These are phyloP conservation scores for Xerocomus potaroensis DNA, from an alignment of 768 basidiomycete genomes.

Conservation along the genomic window DNA sequence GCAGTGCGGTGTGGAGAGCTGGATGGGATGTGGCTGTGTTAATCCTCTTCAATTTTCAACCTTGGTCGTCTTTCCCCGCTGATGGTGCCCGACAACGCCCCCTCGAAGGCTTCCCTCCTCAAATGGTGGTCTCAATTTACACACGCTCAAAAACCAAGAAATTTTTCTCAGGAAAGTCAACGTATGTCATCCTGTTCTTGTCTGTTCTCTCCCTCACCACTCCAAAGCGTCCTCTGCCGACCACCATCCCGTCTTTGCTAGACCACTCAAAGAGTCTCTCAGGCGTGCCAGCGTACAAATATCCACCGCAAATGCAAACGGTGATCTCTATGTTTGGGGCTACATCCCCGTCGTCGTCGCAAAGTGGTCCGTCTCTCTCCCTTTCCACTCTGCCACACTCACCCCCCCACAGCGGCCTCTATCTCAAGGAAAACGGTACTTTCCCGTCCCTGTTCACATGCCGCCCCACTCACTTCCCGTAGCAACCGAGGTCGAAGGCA, in stretches of 20 bases:
- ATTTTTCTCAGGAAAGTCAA: conserved; percentile 42
- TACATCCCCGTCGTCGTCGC: conserved; percentile 97
- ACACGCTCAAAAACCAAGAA: conserved; percentile 58
- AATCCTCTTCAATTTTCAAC: background rate
- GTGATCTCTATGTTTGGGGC: conserved; percentile 87
- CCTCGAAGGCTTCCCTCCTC: conserved; percentile 59
- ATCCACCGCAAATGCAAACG: conserved; percentile 78
- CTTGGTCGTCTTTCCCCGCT: background rate
- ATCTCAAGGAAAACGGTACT: conserved; percentile 90
- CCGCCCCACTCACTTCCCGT: conserved; percentile 1
- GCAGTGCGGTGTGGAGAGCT: too few relatives aligned
- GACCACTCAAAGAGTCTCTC: conserved; percentile 78
- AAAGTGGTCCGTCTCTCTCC: conserved; percentile 68
- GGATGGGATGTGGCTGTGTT: conserved; percentile 28
- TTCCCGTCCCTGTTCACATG: background rate
- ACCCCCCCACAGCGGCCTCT: conserved; percentile 62
- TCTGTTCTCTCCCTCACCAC: conserved; percentile 1
- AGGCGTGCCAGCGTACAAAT: conserved; percentile 90
- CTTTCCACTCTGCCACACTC: conserved; percentile 1
- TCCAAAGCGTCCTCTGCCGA: conserved; percentile 27
- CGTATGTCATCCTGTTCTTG: conserved; percentile 29
- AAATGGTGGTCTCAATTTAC: conserved; percentile 83
- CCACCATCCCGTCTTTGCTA: conserved; percentile 71
- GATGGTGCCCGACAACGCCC: conserved; percentile 31
- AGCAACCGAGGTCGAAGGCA: conserved; percentile 91